Conservation (phyloP, 2,329 filamentous ascomycete genomes). For the Monosporascus sp. region DNA sequence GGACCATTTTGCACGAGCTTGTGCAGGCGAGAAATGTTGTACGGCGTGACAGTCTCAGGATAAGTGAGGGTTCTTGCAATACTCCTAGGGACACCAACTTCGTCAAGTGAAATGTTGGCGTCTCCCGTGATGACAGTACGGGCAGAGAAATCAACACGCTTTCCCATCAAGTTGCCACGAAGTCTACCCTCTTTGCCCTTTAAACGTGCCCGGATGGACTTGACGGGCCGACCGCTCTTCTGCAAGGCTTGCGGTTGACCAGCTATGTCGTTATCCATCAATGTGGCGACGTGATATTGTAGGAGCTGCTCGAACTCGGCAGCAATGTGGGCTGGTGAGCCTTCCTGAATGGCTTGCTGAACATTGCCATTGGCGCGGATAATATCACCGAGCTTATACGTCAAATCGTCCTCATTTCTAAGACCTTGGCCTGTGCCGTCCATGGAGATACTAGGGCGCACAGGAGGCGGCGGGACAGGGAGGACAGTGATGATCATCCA, state of each 20-base stretch:
- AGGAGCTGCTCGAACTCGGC: slow-evolving; percentile 86
- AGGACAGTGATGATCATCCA: slow-evolving; percentile 98
- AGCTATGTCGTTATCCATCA: slow-evolving; percentile 99
- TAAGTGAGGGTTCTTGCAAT: slow-evolving; percentile 93
- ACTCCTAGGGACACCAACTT: slow-evolving; percentile 92
- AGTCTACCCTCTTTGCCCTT: slow-evolving; percentile 99
- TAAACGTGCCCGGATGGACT: slow-evolving; percentile 91
- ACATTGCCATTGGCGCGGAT: slow-evolving; percentile 97
- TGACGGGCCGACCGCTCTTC: slow-evolving; percentile 93
- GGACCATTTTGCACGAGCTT: slow-evolving; percentile 88
- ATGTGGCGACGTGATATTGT: slow-evolving; percentile 97
- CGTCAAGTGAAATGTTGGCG: slow-evolving; percentile 90
- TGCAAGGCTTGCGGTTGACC: slow-evolving; percentile 91
- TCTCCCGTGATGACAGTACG: slow-evolving; percentile 99
- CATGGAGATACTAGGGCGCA: slow-evolving; percentile 94
- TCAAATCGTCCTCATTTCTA: slow-evolving; percentile 97
- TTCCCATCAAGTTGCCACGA: slow-evolving; percentile 98
- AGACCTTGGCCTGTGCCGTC: slow-evolving; percentile 89
- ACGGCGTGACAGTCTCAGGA: slow-evolving; percentile 93
- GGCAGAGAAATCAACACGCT: slow-evolving; percentile 98
- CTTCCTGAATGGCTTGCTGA: slow-evolving; percentile 82
- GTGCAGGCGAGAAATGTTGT: slow-evolving; percentile 93
- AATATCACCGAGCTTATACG: slow-evolving; percentile 97
- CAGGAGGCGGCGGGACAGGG: slow-evolving; percentile 90
- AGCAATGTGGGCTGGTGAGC: slow-evolving; percentile 85